phyloP scores from a whole-genome alignment of 768 basidiomycete genomes.

The Mycena rosella region DNA sequence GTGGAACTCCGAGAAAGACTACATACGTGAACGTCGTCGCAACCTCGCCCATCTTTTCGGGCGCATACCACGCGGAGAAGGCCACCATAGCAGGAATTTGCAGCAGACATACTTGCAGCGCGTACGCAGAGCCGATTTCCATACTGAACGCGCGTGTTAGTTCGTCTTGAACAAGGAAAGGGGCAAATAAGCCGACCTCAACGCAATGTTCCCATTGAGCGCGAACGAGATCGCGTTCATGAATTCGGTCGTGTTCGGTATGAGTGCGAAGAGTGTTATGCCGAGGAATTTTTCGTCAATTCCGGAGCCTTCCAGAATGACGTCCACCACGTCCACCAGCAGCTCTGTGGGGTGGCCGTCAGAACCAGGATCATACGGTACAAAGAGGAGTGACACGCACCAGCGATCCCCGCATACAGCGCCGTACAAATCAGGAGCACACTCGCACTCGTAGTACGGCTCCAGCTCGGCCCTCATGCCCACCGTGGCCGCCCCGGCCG shows the following conservation, averaged over 20 bases:
- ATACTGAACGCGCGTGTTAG: constrained; percentile 67
- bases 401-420: constrained; percentile 95
- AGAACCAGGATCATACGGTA: neutral
- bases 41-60: constrained; percentile 85
- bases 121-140: constrained; percentile 99
- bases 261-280: constrained; percentile 94
- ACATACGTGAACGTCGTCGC: constrained; percentile 95
- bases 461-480: constrained; percentile 98
- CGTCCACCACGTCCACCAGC: constrained; percentile 95
- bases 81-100: constrained; percentile 99
- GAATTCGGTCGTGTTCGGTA: constrained; percentile 99
- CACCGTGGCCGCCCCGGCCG: constrained; percentile 71
- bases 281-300: constrained; percentile 99
- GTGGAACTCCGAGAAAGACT: neutral
- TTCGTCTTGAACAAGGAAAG: constrained; percentile 10
- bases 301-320: constrained; percentile 88
- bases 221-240: constrained; percentile 99
- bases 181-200: constrained; percentile 71
- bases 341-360: constrained; percentile 70
- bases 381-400: constrained; percentile 59
- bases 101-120: constrained; percentile 95
- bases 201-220: constrained; percentile 94
- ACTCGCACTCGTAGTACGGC: constrained; percentile 87
- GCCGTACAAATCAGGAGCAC: constrained; percentile 92
- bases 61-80: constrained; percentile 95